Evolutionary conservation across 2,329 filamentous ascomycete genomes (phyloP).

Genomic region (Helotiales sp.): DNA sequence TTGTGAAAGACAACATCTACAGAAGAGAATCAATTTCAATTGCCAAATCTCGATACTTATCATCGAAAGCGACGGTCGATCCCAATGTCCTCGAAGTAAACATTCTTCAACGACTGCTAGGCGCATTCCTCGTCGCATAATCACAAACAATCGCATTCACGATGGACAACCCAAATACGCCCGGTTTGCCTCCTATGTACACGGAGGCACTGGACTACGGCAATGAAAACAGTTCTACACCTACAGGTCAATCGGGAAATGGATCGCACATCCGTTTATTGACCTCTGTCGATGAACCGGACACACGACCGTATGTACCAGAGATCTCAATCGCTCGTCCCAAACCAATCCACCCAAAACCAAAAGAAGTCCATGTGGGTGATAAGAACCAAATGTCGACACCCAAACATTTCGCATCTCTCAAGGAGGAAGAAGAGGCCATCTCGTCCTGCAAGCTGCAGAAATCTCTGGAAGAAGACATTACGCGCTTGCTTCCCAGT

Average conservation of each 20-base stretch:
- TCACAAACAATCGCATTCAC: conserved; percentile 13
- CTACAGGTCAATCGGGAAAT: conserved; percentile 44
- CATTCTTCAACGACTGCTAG: conserved; percentile 5
- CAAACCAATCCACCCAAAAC: too few species aligned
- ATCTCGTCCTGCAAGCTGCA: conserved; percentile 31
- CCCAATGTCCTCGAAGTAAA: conserved; percentile 20
- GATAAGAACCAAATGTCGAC: conserved; percentile 28
- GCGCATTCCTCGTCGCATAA: conserved; percentile 22
- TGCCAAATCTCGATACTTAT: background rate
- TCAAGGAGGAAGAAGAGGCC: conserved; percentile 42
- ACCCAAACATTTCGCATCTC: conserved; percentile 38
- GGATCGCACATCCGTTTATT: conserved; percentile 58
- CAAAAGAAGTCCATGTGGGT: conserved; percentile 23
- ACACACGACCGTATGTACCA: conserved; percentile 55
- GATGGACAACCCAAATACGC: conserved; percentile 46
- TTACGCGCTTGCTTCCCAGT: conserved; percentile 45
- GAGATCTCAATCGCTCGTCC: conserved; percentile 21
- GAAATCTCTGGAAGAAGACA: conserved; percentile 36
- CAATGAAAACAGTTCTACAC: conserved; percentile 47
- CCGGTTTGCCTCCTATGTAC: conserved; percentile 56
- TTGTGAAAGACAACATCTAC: background rate
- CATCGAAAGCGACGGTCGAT: background rate
- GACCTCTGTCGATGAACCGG: conserved; percentile 61
- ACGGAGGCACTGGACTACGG: conserved; percentile 54
- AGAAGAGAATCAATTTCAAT: background rate